Base-by-base conservation (phyloP, 1,284 basidiomycete species). In the Ustilago nuda region DNA sequence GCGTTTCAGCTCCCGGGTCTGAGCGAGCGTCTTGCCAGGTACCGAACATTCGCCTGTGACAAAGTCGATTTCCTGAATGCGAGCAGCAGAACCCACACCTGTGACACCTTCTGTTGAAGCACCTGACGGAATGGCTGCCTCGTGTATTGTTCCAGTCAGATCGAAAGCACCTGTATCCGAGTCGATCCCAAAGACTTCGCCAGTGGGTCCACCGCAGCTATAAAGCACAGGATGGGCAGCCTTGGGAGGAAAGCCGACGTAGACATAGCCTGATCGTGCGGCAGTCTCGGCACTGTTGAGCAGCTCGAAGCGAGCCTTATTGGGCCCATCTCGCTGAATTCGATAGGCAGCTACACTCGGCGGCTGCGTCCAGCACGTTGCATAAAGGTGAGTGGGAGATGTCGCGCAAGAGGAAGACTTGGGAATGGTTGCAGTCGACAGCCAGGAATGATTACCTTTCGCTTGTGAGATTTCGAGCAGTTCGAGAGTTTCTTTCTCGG, bases 161-260 rank as follows among this genome's bases (percentile, higher is more conserved):
- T 77, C 66, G 35, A 87, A 83, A 0, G 64, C 80, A 8, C 86
- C 86, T 0, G 80, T 80, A 13, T 69, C 56, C 0, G 53, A 50
- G 59, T 86, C 82, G 27, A 87, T 56, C 0, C 73, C 72, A 45
- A 87, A 80, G 0, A 86, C 84, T 65, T 87, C 87, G 15, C 86
- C 86, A 15, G 86, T 84, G 1, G 87, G 84, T 27, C 87, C 87
- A 36, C 86, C 86, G 1, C 85, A 86, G 1, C 85, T 86, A 64
- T 87, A 87, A n/a, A 85, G 79, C n/a, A 83, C 83, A 51, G 81
- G 80, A 41, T 62, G 52, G 33, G 78, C n/a, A 6, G 36, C 55
- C 7, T 63, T 37, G 1, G 46, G 46, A 19, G 69, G 70, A 17
- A 70, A 72, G 30, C 71, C 72, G 50, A 77, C 68, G 17, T 70